Percentiles rank a stretch among this genome's conserved stretches.
Evolutionary conservation across 2,329 filamentous ascomycete species (phyloP).

Genomic region (Diaporthe destruens): DNA sequence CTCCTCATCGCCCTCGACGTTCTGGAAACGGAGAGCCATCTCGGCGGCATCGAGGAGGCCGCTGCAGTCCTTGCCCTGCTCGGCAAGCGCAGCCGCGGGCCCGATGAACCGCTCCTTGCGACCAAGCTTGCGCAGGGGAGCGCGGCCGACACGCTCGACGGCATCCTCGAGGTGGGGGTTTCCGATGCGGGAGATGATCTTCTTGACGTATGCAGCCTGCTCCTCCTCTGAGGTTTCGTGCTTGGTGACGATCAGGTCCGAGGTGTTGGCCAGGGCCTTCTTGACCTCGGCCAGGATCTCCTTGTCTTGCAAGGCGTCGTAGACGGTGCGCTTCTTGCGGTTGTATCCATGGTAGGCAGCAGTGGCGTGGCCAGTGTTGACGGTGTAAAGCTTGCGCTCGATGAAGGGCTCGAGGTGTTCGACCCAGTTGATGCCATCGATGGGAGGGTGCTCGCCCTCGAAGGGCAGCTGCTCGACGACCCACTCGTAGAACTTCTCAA

Average conservation of each 20-base stretch:
- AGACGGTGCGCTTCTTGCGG: conserved; percentile 86
- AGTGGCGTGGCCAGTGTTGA: conserved; percentile 98
- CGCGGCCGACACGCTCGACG: conserved; percentile 94
- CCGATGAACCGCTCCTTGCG: conserved; percentile 97
- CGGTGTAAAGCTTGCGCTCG: conserved; percentile 98
- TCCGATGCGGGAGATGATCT: conserved; percentile 92
- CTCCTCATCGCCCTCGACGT: conserved; percentile 92
- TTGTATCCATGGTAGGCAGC: conserved; percentile 96
- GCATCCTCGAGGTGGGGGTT: conserved; percentile 94
- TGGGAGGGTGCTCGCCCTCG: conserved; percentile 76
- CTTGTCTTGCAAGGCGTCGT: conserved; percentile 86
- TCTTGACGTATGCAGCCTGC: conserved; percentile 89
- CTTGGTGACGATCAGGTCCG: conserved; percentile 86
- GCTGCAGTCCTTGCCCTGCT: conserved; percentile 79
- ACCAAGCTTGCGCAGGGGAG: conserved; percentile 91
- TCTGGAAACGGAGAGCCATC: conserved; percentile 95
- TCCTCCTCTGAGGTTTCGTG: conserved; percentile 81
- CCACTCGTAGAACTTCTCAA: conserved; percentile 99
- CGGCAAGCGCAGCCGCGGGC: conserved; percentile 89
- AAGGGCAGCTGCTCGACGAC: conserved; percentile 93
- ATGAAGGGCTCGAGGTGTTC: conserved; percentile 93
- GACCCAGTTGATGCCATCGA: conserved; percentile 94
- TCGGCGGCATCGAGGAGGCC: conserved; percentile 86
- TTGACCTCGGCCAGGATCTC: conserved; percentile 85
- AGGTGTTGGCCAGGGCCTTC: conserved; percentile 86